Base-by-base conservation (phyloP, 352 stramenopile genomes). In the Globisporangium polare region DNA sequence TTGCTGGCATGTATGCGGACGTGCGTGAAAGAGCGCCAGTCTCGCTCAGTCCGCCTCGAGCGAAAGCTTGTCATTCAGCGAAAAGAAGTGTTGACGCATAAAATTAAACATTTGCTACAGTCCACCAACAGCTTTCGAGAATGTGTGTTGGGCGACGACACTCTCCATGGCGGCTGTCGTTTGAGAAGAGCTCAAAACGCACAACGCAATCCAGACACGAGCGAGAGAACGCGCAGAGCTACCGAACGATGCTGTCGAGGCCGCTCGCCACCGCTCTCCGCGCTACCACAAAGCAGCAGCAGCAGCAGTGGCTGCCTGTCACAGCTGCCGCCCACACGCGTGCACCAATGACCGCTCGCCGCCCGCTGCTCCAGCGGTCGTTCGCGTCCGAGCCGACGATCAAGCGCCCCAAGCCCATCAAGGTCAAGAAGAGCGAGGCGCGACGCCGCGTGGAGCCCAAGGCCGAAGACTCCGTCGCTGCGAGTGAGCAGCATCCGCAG, bases 181-280 rank as follows among this genome's bases (percentile, higher is more conserved):
- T 22, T 24, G 20, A 46, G 10, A 1, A 99, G 95, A 0, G 97
- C 96, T 96, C 96, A 67, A 1, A 39, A 0, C 29, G 29, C 33
- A 39, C 9, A 15, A 39, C 29, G 29, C 29, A 35, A 35, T 35
- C 29, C 29, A 35, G 29, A 35, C 29, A 15, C 33, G 33, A 39
- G 96, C 92, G 33, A 39, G 9, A 39, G 10, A 39, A 39, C 97
- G 98, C 62, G 84, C 90, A 31, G 87, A 10, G 5, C 29, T 7
- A 33, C 5, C 15, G 15, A 47, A 46, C n/a, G n/a, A 27, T 50
- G 43, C 43, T 50, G 43, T n/a, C 43, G 43, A 50, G 20, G 24
- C 43, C 43, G 18, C 17, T 50, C 20, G 20, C 43, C n/a, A 27
- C n/a, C 7, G 43, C 43, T n/a, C 43, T 50, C 43, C 9, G 43